These are phyloP conservation scores for Xylaria sp. DNA, from an alignment of 2,329 filamentous ascomycete species.

Conservation along the genomic window DNA sequence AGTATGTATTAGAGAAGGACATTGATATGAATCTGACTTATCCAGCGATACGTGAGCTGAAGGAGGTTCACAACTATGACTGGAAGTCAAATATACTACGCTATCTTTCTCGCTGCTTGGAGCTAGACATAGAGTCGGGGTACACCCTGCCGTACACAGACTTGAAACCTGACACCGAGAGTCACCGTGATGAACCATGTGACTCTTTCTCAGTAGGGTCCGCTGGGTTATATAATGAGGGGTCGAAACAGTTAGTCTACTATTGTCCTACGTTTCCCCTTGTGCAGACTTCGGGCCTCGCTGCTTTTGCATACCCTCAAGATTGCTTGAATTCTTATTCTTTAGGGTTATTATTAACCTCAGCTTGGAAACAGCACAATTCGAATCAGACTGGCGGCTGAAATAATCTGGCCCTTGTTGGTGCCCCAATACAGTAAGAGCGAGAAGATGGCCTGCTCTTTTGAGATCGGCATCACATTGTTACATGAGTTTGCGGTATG, in stretches of 20 bases:
- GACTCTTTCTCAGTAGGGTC: background rate
- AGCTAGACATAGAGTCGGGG: conserved; percentile 34
- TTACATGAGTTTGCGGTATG: conserved; percentile 47
- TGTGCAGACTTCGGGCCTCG: too few relatives aligned
- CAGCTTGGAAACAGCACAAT: too few relatives aligned
- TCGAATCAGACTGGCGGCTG: conserved; percentile 33
- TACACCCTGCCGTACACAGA: background rate
- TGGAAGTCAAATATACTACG: conserved; percentile 29
- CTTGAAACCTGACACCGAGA: background rate
- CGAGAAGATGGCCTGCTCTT: conserved; percentile 45
- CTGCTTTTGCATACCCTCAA: too few relatives aligned
- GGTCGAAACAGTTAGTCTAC: background rate
- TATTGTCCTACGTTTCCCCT: too few relatives aligned
- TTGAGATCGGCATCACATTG: conserved; percentile 38
- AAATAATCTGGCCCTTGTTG: conserved; percentile 48
- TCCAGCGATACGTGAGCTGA: conserved; percentile 20
- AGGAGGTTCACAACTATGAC: conserved; percentile 27
- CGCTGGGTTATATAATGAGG: background rate
- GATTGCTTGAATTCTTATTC: too few relatives aligned
- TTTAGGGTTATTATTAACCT: too few relatives aligned
- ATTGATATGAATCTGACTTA: conserved; percentile 33
- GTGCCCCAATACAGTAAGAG: conserved; percentile 37
- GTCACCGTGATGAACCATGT: background rate
- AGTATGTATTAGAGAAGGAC: conserved; percentile 23
- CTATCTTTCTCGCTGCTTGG: conserved; percentile 18